Conservation (phyloP, 208 protist species). For the Trypanosoma platydactyli region DNA sequence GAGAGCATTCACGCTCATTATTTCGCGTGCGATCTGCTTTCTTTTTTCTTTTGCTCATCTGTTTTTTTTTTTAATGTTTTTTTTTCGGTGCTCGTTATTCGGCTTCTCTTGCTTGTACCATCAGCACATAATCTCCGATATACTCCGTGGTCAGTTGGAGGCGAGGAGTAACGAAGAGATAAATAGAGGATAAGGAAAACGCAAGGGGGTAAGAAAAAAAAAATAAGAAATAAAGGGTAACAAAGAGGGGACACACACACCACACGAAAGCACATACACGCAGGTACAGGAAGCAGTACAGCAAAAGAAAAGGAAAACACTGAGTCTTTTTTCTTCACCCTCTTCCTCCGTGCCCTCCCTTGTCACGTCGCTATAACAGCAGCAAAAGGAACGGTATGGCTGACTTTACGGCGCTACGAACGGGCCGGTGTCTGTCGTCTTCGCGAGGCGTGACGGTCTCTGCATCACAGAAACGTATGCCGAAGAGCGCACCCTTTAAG, state of each 20-base stretch:
- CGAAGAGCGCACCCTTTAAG: conserved; percentile 71
- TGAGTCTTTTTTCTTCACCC: background rate
- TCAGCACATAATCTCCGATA: no score
- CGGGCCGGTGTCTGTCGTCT: conserved; percentile 21
- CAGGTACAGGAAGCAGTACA: background rate
- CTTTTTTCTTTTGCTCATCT: background rate
- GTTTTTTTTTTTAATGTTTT: conserved; percentile 29
- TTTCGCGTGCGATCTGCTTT: no score
- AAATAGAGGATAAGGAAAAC: background rate
- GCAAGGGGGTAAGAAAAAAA: background rate
- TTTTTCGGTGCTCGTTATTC: background rate
- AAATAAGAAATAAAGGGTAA: background rate
- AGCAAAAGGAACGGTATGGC: conserved; percentile 4
- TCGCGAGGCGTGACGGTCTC: conserved; percentile 55
- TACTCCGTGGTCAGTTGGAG: no score
- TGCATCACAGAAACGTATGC: conserved; percentile 64
- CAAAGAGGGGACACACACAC: background rate
- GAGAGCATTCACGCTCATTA: no score
- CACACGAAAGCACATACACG: background rate
- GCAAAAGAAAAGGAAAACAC: no score
- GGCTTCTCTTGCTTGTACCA: no score
- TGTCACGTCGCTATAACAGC: background rate
- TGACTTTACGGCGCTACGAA: conserved; percentile 17
- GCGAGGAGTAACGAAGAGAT: background rate
- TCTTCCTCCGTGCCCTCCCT: no score